These are phyloP conservation scores for Tolypocladium cylindrosporum DNA, from an alignment of 2,329 filamentous ascomycete genomes.

Conservation along the genomic window DNA sequence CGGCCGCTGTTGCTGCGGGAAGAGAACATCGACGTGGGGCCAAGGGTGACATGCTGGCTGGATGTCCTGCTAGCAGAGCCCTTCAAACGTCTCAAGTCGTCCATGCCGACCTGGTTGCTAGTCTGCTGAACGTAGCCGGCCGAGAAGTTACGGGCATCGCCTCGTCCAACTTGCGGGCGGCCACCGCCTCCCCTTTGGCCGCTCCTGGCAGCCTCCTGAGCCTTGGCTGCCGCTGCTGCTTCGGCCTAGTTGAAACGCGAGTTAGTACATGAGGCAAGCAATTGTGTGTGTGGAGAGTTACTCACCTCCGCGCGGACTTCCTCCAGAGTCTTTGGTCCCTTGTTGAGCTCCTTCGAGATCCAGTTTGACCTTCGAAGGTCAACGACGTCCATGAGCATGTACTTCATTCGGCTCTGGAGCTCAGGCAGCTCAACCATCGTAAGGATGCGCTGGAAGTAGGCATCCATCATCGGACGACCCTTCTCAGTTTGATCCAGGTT, in stretches of 20 bases:
- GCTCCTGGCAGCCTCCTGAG: conserved; percentile 57
- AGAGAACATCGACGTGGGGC: conserved; percentile 77
- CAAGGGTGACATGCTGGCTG: conserved; percentile 58
- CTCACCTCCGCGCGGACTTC: conserved; percentile 76
- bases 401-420: conserved; percentile 77
- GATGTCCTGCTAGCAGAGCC: conserved; percentile 46
- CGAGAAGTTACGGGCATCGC: conserved; percentile 79
- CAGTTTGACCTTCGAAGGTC: conserved; percentile 73
- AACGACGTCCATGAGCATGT: conserved; percentile 93
- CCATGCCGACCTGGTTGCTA: conserved; percentile 81
- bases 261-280: conserved; percentile 11
- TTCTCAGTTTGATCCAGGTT: conserved; percentile 79
- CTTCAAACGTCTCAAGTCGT: conserved; percentile 82
- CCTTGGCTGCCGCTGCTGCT: conserved; percentile 70
- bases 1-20: conserved; percentile 88
- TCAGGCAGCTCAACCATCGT: conserved; percentile 70
- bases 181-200: conserved; percentile 60
- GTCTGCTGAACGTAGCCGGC: conserved; percentile 60
- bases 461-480: conserved; percentile 78
- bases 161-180: conserved; percentile 66
- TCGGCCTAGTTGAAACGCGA: conserved; percentile 40
- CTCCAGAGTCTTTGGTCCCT: conserved; percentile 93
- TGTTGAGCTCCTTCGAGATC: conserved; percentile 80
- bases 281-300: conserved; percentile 4
- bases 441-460: conserved; percentile 85